Percentiles rank a stretch among this genome's conserved stretches.
phyloP scores from a whole-genome alignment of 2,329 filamentous ascomycete genomes.

The Calonectria ilicicola region DNA sequence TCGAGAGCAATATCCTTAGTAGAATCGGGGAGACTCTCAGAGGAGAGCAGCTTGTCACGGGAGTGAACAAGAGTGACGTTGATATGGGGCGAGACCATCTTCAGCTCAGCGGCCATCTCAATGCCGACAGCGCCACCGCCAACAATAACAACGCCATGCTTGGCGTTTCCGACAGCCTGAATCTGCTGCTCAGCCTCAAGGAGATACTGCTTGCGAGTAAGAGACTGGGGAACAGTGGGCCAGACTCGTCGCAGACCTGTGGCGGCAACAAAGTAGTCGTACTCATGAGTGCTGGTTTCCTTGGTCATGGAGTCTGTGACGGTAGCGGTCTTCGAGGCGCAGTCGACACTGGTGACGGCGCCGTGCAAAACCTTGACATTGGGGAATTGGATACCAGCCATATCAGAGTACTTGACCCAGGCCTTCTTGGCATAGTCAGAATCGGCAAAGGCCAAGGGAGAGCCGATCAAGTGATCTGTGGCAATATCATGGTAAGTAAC shows the following conservation, averaged over 20 bases:
- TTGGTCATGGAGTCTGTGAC: constrained; percentile 63
- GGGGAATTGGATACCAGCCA: constrained; percentile 73
- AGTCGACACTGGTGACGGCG: constrained; percentile 71
- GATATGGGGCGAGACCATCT: constrained; percentile 71
- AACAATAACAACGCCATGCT: constrained; percentile 75
- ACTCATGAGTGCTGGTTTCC: constrained; percentile 58
- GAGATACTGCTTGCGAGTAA: constrained; percentile 72
- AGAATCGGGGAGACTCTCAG: constrained; percentile 77
- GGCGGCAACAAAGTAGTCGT: constrained; percentile 82
- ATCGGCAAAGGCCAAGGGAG: constrained; percentile 77
- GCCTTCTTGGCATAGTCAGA: constrained; percentile 72
- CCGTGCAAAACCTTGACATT: constrained; percentile 76
- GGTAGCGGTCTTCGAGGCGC: constrained; percentile 67
- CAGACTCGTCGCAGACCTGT: constrained; percentile 77
- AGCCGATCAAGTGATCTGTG: constrained; percentile 80
- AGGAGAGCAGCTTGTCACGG: constrained; percentile 75
- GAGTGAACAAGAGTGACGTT: constrained; percentile 83
- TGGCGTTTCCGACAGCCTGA: constrained; percentile 61
- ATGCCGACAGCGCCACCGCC: constrained; percentile 84
- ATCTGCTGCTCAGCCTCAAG: constrained; percentile 72
- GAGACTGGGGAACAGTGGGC: constrained; percentile 78
- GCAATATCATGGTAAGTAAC: constrained; percentile 19
- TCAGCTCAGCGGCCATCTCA: constrained; percentile 85
- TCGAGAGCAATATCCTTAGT: constrained; percentile 73
- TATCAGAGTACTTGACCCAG: constrained; percentile 77